phyloP scores from a whole-genome alignment of 2,329 filamentous ascomycete genomes.

The Macrophomina pseudophaseolina region DNA sequence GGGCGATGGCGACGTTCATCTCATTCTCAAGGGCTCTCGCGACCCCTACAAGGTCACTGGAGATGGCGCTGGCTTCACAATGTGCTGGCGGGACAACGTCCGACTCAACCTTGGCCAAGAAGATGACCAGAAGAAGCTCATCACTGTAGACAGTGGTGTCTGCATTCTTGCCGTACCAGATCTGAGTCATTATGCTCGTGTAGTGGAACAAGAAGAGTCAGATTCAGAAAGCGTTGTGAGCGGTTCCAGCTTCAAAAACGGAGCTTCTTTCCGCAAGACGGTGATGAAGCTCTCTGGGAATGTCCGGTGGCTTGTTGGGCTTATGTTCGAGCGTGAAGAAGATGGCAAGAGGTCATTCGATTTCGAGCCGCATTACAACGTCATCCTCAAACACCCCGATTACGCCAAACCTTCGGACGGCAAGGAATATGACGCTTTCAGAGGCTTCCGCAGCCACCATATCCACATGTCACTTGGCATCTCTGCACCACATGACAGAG shows the following conservation, averaged over 20 bases:
- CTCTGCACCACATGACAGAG: slow-evolving; percentile 81
- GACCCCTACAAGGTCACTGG: slow-evolving; percentile 95
- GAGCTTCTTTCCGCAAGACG: slow-evolving; percentile 95
- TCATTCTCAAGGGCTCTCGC: slow-evolving; percentile 86
- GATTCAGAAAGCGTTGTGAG: slow-evolving; percentile 64
- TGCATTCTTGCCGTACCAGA: slow-evolving; percentile 95
- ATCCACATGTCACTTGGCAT: slow-evolving; percentile 95
- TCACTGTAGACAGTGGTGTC: slow-evolving; percentile 94
- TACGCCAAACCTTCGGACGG: slow-evolving; percentile 66
- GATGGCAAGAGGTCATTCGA: slow-evolving; percentile 77
- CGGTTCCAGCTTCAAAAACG: slow-evolving; percentile 69
- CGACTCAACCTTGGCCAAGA: slow-evolving; percentile 83
- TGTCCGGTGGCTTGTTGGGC: slow-evolving; percentile 87
- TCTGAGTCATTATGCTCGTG: slow-evolving; percentile 84
- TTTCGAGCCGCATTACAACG: slow-evolving; percentile 91
- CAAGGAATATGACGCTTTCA: slow-evolving; percentile 84
- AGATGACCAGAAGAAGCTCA: slow-evolving; percentile 88
- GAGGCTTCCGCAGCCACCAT: slow-evolving; percentile 93
- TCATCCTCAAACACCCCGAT: slow-evolving; percentile 81
- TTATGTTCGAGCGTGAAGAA: slow-evolving; percentile 88
- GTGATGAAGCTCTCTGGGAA: slow-evolving; percentile 98
- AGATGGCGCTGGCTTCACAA: slow-evolving; percentile 90
- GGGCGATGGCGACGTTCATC: slow-evolving; percentile 91
- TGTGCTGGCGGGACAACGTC: slow-evolving; percentile 98
- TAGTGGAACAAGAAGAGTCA: slow-evolving; percentile 56